A percentile compares a stretch with the other conserved stretches of the same genome.
Evolutionary conservation across 2,329 filamentous ascomycete species (phyloP).

Genomic region (Cordyceps cicadae): DNA sequence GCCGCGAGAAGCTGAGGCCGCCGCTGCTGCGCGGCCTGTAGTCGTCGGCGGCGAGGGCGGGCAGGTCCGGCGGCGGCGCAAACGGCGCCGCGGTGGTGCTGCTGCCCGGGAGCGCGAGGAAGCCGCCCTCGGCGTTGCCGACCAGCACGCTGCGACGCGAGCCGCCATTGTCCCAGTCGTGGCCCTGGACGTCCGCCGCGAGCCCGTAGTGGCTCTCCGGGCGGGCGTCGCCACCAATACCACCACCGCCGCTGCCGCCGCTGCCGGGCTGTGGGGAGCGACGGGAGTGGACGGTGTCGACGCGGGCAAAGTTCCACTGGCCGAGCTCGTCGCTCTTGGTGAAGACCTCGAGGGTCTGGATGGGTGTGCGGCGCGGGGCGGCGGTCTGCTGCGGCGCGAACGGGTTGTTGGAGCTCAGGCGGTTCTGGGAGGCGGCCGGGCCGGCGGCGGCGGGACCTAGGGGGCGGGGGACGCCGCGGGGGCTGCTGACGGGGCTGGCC

Average conservation of each 20-base stretch:
- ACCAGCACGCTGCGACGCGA: slow-evolving; percentile 44
- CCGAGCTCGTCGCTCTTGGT: slow-evolving; percentile 51
- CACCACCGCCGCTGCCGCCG: too few relatives aligned
- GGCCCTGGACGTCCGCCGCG: slow-evolving; percentile 39
- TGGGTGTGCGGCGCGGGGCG: slow-evolving; percentile 31
- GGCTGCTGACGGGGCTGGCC: slow-evolving; percentile 9
- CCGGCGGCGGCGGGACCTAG: slow-evolving; percentile 20
- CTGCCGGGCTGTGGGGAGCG: background rate
- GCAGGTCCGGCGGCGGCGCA: slow-evolving; percentile 12
- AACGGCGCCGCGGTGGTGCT: slow-evolving; percentile 9
- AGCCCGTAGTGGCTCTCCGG: slow-evolving; percentile 51
- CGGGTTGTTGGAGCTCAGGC: slow-evolving; percentile 55
- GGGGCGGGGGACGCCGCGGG: slow-evolving; percentile 15
- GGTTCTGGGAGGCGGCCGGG: slow-evolving; percentile 20
- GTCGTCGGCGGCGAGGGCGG: slow-evolving; percentile 8
- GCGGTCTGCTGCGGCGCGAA: slow-evolving; percentile 33
- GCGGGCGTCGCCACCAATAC: slow-evolving; percentile 21
- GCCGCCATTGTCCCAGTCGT: slow-evolving; percentile 43
- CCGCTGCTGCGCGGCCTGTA: slow-evolving; percentile 12
- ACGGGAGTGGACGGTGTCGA: slow-evolving; percentile 24
- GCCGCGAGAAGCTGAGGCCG: background rate
- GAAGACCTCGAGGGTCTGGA: slow-evolving; percentile 50
- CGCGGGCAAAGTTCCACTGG: slow-evolving; percentile 50
- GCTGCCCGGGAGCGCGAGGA: slow-evolving; percentile 42
- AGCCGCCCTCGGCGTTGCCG: slow-evolving; percentile 42